Evolutionary conservation across 2,329 filamentous ascomycete species (phyloP), one percentile per base, ranked within the genome.

Genomic region (Cyphellophora attinorum): DNA sequence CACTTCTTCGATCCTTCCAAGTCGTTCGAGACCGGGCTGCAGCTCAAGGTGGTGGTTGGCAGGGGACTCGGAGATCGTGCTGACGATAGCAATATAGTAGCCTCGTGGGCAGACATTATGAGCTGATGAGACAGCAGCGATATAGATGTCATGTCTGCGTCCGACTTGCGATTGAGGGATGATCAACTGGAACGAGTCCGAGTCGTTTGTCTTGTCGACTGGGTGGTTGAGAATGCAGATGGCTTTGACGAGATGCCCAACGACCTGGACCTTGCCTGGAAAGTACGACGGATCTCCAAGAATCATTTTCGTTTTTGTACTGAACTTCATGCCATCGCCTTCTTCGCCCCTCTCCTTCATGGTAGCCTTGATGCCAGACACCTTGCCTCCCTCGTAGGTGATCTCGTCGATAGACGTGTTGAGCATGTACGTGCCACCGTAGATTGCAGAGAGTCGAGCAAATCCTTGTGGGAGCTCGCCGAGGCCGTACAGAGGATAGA

Each of bases 51-150:
- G 91, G 65, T 94, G 88, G 73, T 98, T 96, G 46, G 84, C 79
- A 42, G 79, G 68, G 29, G 79, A 80, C 70, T 98, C 93, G 45
- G 91, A 85, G 55, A 98, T 95, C 40, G 91, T 98, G 31, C 86
- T 94, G 47, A 98, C 89, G 42, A 96, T 98, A 52, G 91, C 91
- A 51, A 98, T 85, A 71, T 93, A 98, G 76, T 95, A 96, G 42
- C 89, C 89, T 74, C 94, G 93, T 53, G 93, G 91, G 68, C 89
- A 96, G 51, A 98, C 93, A 53, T 93, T 96, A 70, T 98, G 93
- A 23, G 88, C 85, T 25, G 85, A 85, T 1, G 88, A 95, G 40
- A 98, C 86, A 59, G 91, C 83, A 38, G 91, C 89, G 56, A 98
- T 81, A 72, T 98, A 98, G 55, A 98, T 88, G 56, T 96, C 91